A percentile compares a stretch with the other conserved stretches of the same genome.
phyloP scores from a whole-genome alignment of 2,329 filamentous ascomycete species.

The Alternaria gaisen region DNA sequence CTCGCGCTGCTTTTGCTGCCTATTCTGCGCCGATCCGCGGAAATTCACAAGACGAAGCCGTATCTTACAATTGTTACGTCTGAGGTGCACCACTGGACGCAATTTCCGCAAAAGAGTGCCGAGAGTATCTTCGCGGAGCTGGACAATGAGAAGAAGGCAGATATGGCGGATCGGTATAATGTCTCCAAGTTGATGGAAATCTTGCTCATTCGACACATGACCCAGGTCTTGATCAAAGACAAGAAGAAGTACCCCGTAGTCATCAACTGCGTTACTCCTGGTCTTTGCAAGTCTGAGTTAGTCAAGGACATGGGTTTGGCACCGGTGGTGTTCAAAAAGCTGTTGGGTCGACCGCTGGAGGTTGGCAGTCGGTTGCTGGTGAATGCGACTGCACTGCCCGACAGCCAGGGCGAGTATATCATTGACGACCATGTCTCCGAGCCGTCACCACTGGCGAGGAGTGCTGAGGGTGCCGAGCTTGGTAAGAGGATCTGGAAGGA shows the following conservation, averaged over 20 bases:
- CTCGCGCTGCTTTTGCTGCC: slow-evolving; percentile 37
- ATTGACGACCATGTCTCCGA: slow-evolving; percentile 37
- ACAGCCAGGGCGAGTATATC: slow-evolving; percentile 48
- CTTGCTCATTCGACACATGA: slow-evolving; percentile 27
- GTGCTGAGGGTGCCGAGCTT: slow-evolving; percentile 41
- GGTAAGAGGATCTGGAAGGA: slow-evolving; percentile 50
- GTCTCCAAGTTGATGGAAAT: slow-evolving; percentile 39
- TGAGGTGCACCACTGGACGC: slow-evolving; percentile 35
- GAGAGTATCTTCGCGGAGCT: slow-evolving; percentile 32
- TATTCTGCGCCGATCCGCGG: slow-evolving; percentile 19
- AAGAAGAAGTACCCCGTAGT: slow-evolving; percentile 25
- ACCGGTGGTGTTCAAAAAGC: slow-evolving; percentile 16
- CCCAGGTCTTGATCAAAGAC: slow-evolving; percentile 15
- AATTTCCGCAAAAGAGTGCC: slow-evolving; percentile 24
- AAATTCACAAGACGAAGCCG: slow-evolving; percentile 10
- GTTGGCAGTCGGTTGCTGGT: slow-evolving; percentile 52
- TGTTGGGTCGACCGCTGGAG: slow-evolving; percentile 47
- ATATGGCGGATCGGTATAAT: slow-evolving; percentile 26
- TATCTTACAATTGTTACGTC: slow-evolving; percentile 35
- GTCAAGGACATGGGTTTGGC: slow-evolving; percentile 16
- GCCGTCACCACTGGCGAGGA: slow-evolving; percentile 42
- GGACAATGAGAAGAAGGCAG: slow-evolving; percentile 13
- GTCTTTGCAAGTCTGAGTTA: slow-evolving; percentile 30
- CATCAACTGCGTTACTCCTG: slow-evolving; percentile 38
- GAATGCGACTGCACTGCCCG: slow-evolving; percentile 39